Percentiles rank a stretch among this genome's conserved stretches.
Evolutionary conservation across 129 eudicot species (phyloP).

Genomic region (Mikania micrantha): DNA sequence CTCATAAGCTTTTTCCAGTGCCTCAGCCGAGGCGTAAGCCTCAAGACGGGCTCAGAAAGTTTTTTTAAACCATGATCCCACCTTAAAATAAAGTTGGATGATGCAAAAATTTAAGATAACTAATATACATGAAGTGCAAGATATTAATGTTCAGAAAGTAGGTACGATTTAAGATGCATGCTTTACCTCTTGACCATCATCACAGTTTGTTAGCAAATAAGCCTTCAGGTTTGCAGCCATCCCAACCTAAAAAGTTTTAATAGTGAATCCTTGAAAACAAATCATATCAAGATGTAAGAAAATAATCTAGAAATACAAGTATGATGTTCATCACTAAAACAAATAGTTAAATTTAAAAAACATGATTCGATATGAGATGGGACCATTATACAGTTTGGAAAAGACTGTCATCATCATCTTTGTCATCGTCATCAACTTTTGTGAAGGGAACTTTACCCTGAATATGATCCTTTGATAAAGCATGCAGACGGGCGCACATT

Average conservation of each 20-base stretch:
- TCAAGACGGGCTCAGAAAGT: no score
- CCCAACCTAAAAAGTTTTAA: slow-evolving; percentile 46
- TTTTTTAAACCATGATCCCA: no score
- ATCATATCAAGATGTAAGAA: no score
- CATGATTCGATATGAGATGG: no score
- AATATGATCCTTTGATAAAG: slow-evolving; percentile 75
- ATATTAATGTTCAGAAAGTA: background rate
- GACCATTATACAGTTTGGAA: background rate
- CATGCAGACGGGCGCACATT: slow-evolving; percentile 59
- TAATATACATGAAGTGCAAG: background rate
- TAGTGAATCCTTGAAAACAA: background rate
- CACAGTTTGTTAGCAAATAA: slow-evolving; percentile 56
- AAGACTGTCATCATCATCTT: background rate
- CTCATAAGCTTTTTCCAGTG: no score
- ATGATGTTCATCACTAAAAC: background rate
- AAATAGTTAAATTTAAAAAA: background rate
- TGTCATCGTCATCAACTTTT: background rate
- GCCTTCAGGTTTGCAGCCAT: slow-evolving; percentile 94
- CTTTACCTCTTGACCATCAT: slow-evolving; percentile 78
- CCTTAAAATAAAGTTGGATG: background rate
- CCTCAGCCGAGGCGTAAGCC: no score
- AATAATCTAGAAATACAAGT: no score
- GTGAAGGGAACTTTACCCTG: slow-evolving; percentile 43
- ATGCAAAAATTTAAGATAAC: background rate
- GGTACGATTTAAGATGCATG: background rate